Percentiles rank a stretch among this genome's conserved stretches.
Conservation (phyloP, 2,329 filamentous ascomycete species). For the Fusarium proliferatum region DNA sequence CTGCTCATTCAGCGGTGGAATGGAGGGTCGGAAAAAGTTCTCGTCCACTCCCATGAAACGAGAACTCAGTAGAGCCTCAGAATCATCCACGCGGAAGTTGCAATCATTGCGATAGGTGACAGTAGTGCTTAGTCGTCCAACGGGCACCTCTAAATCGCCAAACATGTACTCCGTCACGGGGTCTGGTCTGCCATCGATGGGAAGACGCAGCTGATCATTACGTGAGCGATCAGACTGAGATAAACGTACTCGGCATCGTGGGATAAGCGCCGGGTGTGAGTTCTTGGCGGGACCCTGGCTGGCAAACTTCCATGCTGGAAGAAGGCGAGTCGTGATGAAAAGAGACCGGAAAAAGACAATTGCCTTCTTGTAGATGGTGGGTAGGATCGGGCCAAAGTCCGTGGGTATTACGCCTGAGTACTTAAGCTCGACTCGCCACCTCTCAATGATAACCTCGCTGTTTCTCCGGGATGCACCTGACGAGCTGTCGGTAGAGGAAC, state of each 20-base stretch:
- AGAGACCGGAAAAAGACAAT: constrained; percentile 94
- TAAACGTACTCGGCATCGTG: constrained; percentile 82
- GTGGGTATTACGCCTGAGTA: constrained; percentile 57
- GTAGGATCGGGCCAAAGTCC: constrained; percentile 72
- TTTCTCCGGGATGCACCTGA: constrained; percentile 58
- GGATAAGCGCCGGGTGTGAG: constrained; percentile 73
- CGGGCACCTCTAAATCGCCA: constrained; percentile 85
- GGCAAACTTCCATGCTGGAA: constrained; percentile 87
- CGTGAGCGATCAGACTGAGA: constrained; percentile 66
- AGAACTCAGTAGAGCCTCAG: constrained; percentile 89
- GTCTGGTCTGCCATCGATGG: constrained; percentile 53
- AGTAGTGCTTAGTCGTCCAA: constrained; percentile 82
- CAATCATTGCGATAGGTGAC: constrained; percentile 90
- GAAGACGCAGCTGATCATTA: constrained; percentile 70
- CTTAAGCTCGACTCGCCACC: constrained; percentile 89
- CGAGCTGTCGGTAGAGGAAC: constrained; percentile 62
- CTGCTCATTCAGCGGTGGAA: constrained; percentile 66
- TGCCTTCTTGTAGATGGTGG: constrained; percentile 95
- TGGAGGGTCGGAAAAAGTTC: constrained; percentile 83
- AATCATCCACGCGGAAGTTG: constrained; percentile 90
- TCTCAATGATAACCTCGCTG: constrained; percentile 85
- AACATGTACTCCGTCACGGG: constrained; percentile 80
- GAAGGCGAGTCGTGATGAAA: constrained; percentile 81
- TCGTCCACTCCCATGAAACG: constrained; percentile 94
- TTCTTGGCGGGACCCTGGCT: constrained; percentile 79